Evolutionary conservation across 2,329 filamentous ascomycete genomes (phyloP).

Genomic region (Paradendryphiella salina): DNA sequence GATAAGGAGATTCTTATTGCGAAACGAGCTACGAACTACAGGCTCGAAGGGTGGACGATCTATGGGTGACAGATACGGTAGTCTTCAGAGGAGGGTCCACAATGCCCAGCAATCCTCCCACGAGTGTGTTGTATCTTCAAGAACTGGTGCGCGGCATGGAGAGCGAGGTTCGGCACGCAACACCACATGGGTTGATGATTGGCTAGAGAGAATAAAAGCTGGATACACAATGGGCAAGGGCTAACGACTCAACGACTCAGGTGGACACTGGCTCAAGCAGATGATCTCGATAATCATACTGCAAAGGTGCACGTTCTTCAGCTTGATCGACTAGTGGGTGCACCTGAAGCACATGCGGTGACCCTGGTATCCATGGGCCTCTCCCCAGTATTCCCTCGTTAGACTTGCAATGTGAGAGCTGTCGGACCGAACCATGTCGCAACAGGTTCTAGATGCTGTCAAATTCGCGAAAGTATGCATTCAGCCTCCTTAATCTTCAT

Average conservation of each 20-base stretch:
- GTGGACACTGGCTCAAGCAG: constrained; percentile 1
- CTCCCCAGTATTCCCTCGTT: neutral
- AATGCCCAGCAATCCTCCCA: neutral
- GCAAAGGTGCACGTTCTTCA: constrained; percentile 4
- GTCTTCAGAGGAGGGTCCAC: neutral
- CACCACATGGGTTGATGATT: constrained; percentile 8
- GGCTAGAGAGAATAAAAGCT: neutral
- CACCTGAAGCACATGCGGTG: neutral
- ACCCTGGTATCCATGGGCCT: neutral
- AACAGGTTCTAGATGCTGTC: neutral
- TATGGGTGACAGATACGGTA: constrained; percentile 1
- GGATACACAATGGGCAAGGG: neutral
- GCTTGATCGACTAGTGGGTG: constrained; percentile 7
- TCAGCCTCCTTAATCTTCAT: neutral
- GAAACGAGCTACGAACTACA: constrained; percentile 1
- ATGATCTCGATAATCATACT: constrained; percentile 2
- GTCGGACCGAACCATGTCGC: constrained; percentile 1
- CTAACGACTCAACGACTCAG: constrained; percentile 6
- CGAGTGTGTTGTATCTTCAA: neutral
- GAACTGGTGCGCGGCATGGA: constrained; percentile 2
- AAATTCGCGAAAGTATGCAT: neutral
- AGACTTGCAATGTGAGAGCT: neutral
- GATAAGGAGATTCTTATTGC: constrained; percentile 6
- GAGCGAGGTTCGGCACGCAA: constrained; percentile 15
- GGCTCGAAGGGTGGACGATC: neutral